These are phyloP conservation scores for Candida corydali DNA, from an alignment of 805 yeast genomes.

Conservation along the genomic window DNA sequence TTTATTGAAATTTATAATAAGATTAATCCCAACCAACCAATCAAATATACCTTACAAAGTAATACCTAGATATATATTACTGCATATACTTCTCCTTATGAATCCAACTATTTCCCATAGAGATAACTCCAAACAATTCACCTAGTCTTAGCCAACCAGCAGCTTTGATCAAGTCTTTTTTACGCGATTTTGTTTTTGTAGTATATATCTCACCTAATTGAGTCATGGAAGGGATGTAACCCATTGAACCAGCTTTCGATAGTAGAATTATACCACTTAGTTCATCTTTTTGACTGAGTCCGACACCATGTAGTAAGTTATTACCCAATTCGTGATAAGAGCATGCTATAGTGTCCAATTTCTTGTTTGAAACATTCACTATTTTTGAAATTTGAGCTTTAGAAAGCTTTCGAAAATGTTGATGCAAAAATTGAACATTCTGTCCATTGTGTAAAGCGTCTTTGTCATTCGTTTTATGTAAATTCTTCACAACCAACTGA, in stretches of 20 bases:
- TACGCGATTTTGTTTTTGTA: slow-evolving; percentile 47
- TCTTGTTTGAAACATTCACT: slow-evolving; percentile 28
- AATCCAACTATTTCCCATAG: slow-evolving; percentile 72
- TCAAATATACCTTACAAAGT: slow-evolving; percentile 12
- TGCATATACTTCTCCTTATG: slow-evolving; percentile 58
- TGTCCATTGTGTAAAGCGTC: slow-evolving; percentile 16
- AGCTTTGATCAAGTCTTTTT: slow-evolving; percentile 57
- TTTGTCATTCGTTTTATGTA: slow-evolving; percentile 13
- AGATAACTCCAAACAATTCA: slow-evolving; percentile 54
- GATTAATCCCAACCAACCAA: slow-evolving; percentile 7
- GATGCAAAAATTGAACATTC: slow-evolving; percentile 24
- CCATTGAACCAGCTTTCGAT: slow-evolving; percentile 63
- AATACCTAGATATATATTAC: slow-evolving; percentile 2
- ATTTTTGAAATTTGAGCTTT: slow-evolving; percentile 23
- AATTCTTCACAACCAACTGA: slow-evolving; percentile 19
- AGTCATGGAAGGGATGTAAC: slow-evolving; percentile 64
- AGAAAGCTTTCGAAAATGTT: slow-evolving; percentile 20
- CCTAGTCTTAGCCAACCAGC: slow-evolving; percentile 70
- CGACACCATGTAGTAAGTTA: slow-evolving; percentile 54
- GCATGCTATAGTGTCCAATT: slow-evolving; percentile 42
- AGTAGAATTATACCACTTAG: slow-evolving; percentile 52
- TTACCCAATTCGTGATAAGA: slow-evolving; percentile 62
- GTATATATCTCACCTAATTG: slow-evolving; percentile 71
- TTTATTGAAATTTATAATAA: slow-evolving; percentile 22
- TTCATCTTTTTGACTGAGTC: slow-evolving; percentile 48